phyloP scores from a whole-genome alignment of 2,329 filamentous ascomycete species.

The Colletotrichum sp. region DNA sequence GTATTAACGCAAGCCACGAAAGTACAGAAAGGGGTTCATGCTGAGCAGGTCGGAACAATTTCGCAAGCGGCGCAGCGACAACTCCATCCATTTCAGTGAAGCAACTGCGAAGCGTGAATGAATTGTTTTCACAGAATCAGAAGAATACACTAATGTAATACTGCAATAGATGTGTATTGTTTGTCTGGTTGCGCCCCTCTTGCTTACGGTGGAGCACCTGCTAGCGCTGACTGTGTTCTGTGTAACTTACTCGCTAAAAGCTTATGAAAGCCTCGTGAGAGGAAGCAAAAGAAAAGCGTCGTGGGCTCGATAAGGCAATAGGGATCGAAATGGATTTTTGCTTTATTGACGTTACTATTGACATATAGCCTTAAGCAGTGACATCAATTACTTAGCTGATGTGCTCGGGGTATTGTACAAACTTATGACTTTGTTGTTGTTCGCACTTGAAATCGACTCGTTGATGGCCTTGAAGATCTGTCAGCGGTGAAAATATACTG shows the following conservation, averaged over 20 bases:
- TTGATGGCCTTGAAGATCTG: neutral
- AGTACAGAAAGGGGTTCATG: neutral
- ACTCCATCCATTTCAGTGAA: neutral
- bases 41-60: neutral
- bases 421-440: neutral
- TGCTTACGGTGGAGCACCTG: neutral
- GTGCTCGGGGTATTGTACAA: neutral
- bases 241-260: neutral
- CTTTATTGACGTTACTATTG: neutral
- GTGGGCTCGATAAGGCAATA: neutral
- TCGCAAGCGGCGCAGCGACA: neutral
- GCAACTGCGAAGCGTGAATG: neutral
- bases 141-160: neutral
- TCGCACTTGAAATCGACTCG: neutral
- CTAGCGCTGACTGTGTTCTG: neutral
- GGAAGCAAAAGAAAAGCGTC: neutral
- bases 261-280: neutral
- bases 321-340: neutral
- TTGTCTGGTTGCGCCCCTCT: neutral
- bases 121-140: neutral
- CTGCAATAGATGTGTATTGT: neutral
- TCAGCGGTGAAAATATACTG: neutral
- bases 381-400: neutral
- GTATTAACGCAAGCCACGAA: neutral
- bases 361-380: neutral